Conservation (phyloP, 768 basidiomycete genomes). For the Rhodocollybia butyracea region DNA sequence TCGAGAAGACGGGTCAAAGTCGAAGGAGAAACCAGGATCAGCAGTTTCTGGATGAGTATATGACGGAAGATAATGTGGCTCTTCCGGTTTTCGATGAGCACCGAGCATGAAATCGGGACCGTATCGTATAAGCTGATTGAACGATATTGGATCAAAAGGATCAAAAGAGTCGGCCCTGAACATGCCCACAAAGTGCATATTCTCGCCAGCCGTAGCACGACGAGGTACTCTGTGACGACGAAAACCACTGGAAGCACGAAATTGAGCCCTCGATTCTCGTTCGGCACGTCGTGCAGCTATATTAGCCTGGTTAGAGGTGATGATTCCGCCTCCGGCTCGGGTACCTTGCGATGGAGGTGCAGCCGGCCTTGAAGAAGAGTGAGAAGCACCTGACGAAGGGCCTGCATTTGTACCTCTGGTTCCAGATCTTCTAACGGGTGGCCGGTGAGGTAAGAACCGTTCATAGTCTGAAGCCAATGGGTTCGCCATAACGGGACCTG, state of each 20-base stretch:
- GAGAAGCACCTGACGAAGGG: no score
- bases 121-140: neutral
- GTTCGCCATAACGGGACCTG: neutral
- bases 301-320: neutral
- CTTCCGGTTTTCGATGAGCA: neutral
- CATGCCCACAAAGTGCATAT: neutral
- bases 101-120: neutral
- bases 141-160: neutral
- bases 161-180: neutral
- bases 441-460: neutral
- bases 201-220: neutral
- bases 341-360: neutral
- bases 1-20: constrained; percentile 49
- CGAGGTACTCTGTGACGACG: neutral
- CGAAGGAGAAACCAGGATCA: constrained; percentile 62
- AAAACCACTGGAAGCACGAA: neutral
- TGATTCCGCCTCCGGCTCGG: constrained; percentile 3
- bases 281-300: neutral
- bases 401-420: neutral
- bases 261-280: neutral
- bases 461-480: constrained; percentile 3
- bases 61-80: constrained; percentile 47
- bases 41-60: constrained; percentile 63
- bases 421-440: neutral
- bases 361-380: neutral